Base-by-base conservation (phyloP, 129 eudicot genomes). In the Solidago caesia region DNA sequence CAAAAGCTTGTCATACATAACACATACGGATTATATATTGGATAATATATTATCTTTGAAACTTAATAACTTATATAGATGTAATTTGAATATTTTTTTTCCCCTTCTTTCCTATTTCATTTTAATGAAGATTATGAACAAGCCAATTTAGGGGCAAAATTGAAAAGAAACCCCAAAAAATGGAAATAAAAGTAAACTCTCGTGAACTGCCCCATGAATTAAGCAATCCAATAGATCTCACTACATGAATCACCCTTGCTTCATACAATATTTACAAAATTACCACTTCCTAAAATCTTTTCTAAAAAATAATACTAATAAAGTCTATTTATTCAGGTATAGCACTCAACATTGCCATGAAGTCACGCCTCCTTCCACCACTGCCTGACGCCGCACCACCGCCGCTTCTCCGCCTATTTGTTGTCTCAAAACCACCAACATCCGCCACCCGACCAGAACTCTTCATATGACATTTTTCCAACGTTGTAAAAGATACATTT, bases 321-420 rank as follows among this genome's bases (percentile, higher is more conserved):
- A 61, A 13, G 12, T 10, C 14, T 41, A 66, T 12, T 81, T 90
- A 90, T 68, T 93, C 98, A 16, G 92, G 96, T 48, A 94, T 94
- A 0, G 88, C 88, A 83, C 77, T 88, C 85, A 93, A 82, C 83
- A 67, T 79, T 51, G 83, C 87, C 49, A 82, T 14, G 45, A 75
- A 73, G 21, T 74, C 78, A 53, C 86, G 81, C 15, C 90, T 72
- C 74, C 89, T 70, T 25, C 82, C 81, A 21, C 84, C 79, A 9
- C 85, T 80, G 7, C 81, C 85, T 33, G 39, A 33, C 39, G 39
- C 39, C 39, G 39, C 39, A 1, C 84, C 81, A 2, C 21, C 72
- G 56, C 85, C 82, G 59, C 63, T 72, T 14, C 90, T 51, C 61
- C 75, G 14, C 53, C 77, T 72, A 4, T 60, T 77, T 44, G 49